Percentiles rank a stretch among this genome's conserved stretches.
Evolutionary conservation across 495 filamentous ascomycete species (phyloP).

Genomic region (Neurospora sp.): DNA sequence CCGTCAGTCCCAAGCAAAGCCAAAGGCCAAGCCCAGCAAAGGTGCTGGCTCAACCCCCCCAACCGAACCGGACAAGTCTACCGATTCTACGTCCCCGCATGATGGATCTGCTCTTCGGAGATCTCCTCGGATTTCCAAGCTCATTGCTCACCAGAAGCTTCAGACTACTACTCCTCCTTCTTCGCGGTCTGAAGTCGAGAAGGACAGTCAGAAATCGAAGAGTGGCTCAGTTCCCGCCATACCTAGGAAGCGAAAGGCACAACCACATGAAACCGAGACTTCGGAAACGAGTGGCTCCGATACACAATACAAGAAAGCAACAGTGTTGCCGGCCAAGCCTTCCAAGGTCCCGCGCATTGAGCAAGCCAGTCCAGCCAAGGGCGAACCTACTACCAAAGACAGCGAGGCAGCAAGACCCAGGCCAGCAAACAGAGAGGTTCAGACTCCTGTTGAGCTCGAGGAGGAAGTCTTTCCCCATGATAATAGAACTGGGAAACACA

Average conservation of each 20-base stretch:
- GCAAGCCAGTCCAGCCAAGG: not conserved
- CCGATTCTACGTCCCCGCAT: not conserved
- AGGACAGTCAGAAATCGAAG: not conserved
- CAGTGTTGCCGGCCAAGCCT: not conserved
- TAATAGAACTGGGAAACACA: not conserved
- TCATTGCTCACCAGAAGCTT: not conserved
- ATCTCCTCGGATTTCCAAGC: not conserved
- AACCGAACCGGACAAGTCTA: not conserved
- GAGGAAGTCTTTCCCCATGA: not conserved
- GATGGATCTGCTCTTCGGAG: not conserved
- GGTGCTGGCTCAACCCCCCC: not conserved
- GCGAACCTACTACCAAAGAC: not conserved
- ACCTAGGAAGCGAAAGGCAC: not conserved
- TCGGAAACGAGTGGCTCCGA: not conserved
- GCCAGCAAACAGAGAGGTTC: not conserved
- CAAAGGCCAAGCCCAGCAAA: not conserved
- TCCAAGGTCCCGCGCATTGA: not conserved
- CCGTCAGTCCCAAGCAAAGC: not conserved
- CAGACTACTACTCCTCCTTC: not conserved
- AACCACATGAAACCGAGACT: not conserved
- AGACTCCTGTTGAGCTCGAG: not conserved
- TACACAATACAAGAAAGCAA: not conserved
- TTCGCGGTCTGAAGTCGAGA: not conserved
- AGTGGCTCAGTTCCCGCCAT: not conserved
- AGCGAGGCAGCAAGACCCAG: not conserved